Evolutionary conservation across 805 yeast species (phyloP).

Genomic region (Candida ficus): DNA sequence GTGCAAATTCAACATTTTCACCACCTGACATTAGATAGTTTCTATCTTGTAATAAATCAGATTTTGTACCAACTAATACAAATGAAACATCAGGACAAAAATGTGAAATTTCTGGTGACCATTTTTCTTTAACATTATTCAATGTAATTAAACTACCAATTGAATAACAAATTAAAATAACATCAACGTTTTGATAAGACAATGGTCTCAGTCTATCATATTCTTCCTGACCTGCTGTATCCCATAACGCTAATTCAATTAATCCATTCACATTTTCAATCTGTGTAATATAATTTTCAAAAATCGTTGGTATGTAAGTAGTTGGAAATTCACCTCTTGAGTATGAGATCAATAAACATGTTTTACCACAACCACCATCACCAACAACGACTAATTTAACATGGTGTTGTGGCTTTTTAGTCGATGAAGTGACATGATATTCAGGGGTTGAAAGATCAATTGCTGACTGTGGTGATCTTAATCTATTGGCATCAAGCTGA

Average conservation of each 20-base stretch:
- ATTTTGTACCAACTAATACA: constrained; percentile 76
- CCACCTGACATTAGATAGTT: constrained; percentile 1
- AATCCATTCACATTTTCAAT: constrained; percentile 41
- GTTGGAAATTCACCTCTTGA: constrained; percentile 67
- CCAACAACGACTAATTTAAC: constrained; percentile 77
- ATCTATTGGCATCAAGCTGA: constrained; percentile 1
- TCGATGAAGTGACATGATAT: constrained; percentile 21
- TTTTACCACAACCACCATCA: constrained; percentile 90
- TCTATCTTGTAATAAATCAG: constrained; percentile 43
- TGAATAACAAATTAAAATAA: constrained; percentile 71
- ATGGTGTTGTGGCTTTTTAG: constrained; percentile 30
- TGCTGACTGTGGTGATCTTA: constrained; percentile 4
- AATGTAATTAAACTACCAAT: constrained; percentile 58
- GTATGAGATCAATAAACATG: constrained; percentile 63
- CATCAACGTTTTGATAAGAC: constrained; percentile 73
- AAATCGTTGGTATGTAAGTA: constrained; percentile 74
- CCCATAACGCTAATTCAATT: constrained; percentile 79
- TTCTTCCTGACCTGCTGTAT: constrained; percentile 88
- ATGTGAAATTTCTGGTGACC: constrained; percentile 85
- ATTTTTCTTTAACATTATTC: constrained; percentile 68
- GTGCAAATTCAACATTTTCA: constrained; percentile 40
- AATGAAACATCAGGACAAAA: constrained; percentile 80
- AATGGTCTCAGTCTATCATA: constrained; percentile 76
- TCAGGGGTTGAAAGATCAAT: too few relatives aligned
- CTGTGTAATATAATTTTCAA: constrained; percentile 68